These are phyloP conservation scores for Annulohypoxylon nitens DNA, from an alignment of 495 filamentous ascomycete genomes.

Conservation along the genomic window DNA sequence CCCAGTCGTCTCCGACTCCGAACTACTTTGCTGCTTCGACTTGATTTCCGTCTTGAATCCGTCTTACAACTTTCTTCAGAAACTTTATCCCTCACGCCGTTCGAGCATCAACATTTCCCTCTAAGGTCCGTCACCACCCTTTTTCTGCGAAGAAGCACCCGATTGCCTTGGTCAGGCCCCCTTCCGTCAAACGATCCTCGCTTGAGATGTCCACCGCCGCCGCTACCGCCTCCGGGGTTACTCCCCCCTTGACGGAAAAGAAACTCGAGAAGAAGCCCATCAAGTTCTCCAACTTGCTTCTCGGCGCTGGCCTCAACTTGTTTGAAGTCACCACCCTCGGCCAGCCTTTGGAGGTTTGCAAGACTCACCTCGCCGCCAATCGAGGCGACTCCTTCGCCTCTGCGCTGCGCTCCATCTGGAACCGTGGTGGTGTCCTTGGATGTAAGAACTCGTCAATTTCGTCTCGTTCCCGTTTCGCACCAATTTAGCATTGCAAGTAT, in stretches of 20 bases:
- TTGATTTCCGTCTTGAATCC: conserved; percentile 15
- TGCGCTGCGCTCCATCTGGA: conserved; percentile 89
- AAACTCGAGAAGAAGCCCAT: conserved; percentile 98
- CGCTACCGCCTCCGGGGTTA: conserved; percentile 67
- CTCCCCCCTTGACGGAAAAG: conserved; percentile 62
- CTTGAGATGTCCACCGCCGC: conserved; percentile 68
- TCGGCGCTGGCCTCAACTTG: conserved; percentile 97
- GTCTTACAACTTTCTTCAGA: conserved; percentile 30
- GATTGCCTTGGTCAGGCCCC: conserved; percentile 94
- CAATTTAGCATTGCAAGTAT: neutral
- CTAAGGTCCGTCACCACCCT: conserved; percentile 37
- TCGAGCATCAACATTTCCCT: conserved; percentile 19
- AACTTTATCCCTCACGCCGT: conserved; percentile 37
- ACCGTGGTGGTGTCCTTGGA: conserved; percentile 91
- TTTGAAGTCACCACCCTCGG: conserved; percentile 88
- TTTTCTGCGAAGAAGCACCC: conserved; percentile 81
- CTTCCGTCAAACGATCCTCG: conserved; percentile 64
- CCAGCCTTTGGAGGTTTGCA: conserved; percentile 98
- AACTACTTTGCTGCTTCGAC: conserved; percentile 21
- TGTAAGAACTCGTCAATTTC: conserved; percentile 72
- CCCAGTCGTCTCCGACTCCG: conserved; percentile 30
- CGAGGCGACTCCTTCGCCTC: conserved; percentile 86
- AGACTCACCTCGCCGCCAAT: conserved; percentile 99
- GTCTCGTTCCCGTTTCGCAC: neutral
- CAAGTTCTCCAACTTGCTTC: conserved; percentile 98